A percentile compares a stretch with the other conserved stretches of the same genome.
phyloP scores from a whole-genome alignment of 352 stramenopile species.

The Globisporangium acanthophoron region DNA sequence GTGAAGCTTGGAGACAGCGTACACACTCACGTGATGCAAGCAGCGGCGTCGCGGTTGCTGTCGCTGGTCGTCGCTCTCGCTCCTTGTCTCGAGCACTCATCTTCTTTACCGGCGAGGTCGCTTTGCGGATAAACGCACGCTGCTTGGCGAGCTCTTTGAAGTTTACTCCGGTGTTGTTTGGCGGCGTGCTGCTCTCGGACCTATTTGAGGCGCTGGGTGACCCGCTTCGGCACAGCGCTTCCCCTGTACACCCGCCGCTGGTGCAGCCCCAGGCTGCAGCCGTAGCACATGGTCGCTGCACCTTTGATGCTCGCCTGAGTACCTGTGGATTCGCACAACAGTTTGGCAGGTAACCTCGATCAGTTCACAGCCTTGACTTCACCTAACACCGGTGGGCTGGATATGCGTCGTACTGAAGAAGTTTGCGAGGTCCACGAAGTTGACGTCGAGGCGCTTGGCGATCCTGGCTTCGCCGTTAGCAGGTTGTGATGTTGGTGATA shows the following conservation, averaged over 20 bases:
- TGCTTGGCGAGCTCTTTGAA: conserved; percentile 53
- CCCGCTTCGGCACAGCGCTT: background rate
- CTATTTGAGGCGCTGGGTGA: background rate
- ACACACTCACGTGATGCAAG: conserved; percentile 10
- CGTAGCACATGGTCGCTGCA: conserved; percentile 12
- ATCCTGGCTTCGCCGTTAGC: background rate
- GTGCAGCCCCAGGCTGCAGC: conserved; percentile 5
- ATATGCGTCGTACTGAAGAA: conserved; percentile 4
- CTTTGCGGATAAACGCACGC: conserved; percentile 53
- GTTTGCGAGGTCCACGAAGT: conserved; percentile 6
- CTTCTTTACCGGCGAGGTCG: conserved; percentile 21
- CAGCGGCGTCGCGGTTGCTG: conserved; percentile 1
- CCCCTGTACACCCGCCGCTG: background rate
- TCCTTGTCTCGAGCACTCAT: conserved; percentile 9
- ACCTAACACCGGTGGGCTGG: too few species aligned
- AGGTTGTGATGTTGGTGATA: background rate
- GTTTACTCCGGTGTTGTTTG: conserved; percentile 5
- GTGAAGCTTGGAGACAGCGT: background rate
- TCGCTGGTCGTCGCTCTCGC: conserved; percentile 1
- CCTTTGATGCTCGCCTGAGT: conserved; percentile 10
- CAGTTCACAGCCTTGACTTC: background rate
- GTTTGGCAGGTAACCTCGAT: background rate
- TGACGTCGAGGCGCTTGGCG: background rate
- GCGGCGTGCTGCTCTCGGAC: background rate
- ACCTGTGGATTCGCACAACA: background rate